Evolutionary conservation across 2,329 filamentous ascomycete genomes (phyloP), one percentile per base, ranked within the genome.

Genomic region (Clonostachys rosea): DNA sequence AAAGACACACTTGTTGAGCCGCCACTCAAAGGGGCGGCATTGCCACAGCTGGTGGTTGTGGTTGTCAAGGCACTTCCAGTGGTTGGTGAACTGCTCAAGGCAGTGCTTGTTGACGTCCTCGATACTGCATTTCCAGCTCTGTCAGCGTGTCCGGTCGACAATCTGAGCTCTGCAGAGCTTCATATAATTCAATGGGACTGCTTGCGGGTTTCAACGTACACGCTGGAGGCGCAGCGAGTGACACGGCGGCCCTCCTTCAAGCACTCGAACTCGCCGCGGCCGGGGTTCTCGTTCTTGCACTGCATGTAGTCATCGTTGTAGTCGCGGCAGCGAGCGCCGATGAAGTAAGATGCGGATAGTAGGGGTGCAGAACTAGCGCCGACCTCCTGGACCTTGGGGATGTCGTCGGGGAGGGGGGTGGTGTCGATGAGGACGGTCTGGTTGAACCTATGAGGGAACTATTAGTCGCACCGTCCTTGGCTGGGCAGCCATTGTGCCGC

Each of bases 231-330:
- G 76, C 94, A 99, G 73, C 94, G 83, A 59, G 94, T 99, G 52
- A 99, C 94, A 70, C 94, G 89, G 68, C 94, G 83, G 48, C 94
- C 94, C 75, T 99, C 94, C 78, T 89, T 92, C 80, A 99, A 74
- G 73, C 94, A 99, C 58, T 96, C 89, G 54, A 95, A 70, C 77
- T 99, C 94, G 67, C 91, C 94, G 70, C 82, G 84, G 60, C 94
- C 94, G 53, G 89, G 86, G 61, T 90, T 85, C 73, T 96, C 91
- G 58, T 83, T 89, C 86, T 99, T 99, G 87, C 94, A 99, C 76
- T 95, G 89, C 92, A 99, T 99, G 75, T 87, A 99, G 74, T 99
- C 94, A 77, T 99, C 94, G 72, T 97, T 97, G 79, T 91, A 99
- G 45, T 88, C 78, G 67, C 82, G 87, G 84, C 94, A 99, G 64